Base-by-base conservation (phyloP, 331 rosid genomes). In the Ulmus americana region DNA sequence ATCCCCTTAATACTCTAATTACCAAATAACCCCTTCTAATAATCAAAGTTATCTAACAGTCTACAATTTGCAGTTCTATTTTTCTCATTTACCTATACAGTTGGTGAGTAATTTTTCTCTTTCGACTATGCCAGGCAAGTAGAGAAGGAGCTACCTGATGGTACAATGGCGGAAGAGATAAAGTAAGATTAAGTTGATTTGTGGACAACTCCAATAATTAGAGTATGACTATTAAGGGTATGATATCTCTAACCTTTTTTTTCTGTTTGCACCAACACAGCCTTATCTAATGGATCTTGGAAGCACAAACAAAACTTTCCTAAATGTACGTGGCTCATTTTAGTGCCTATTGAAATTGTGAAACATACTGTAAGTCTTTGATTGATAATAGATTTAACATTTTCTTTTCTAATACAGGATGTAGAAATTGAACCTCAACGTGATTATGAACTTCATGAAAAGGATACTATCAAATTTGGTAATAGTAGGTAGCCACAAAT, bases 271-370 rank as follows among this genome's bases (percentile, higher is more conserved):
- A 57, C 68, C 46, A 35, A 43, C 1, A 39, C 67, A 94, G 85
- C 99, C 99, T 69, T 94, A 90, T 77, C 10, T 94, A 66, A 94
- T 90, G 99, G 99, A 94, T 72, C 97, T 94, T 3, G 97, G 99
- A 79, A 94, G 99, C 87, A 94, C 99, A 67, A 94, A 94, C 79
- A 89, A 89, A 82, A 90, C 99, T 47, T 87, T 79, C 42, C 8
- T 94, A 54, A 90, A 94, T 68, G 99, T 85, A 79, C 83, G 95
- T 63, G 70, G 61, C 14, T 66, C 58, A 55, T 20, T 38, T 28
- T 28, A 28, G 35, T 28, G 35, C 35, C 35, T 28, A 28, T 28
- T 2, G 35, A 28, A 28, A 28, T 28, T 28, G 35, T 28, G 35
- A 28, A 28, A 28, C 35, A 28, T 28, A 28, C 35, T 28, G 35